A percentile compares a stretch with the other conserved stretches of the same genome.
Evolutionary conservation across 768 basidiomycete species (phyloP).

Genomic region (Candolleomyces eurysporus): DNA sequence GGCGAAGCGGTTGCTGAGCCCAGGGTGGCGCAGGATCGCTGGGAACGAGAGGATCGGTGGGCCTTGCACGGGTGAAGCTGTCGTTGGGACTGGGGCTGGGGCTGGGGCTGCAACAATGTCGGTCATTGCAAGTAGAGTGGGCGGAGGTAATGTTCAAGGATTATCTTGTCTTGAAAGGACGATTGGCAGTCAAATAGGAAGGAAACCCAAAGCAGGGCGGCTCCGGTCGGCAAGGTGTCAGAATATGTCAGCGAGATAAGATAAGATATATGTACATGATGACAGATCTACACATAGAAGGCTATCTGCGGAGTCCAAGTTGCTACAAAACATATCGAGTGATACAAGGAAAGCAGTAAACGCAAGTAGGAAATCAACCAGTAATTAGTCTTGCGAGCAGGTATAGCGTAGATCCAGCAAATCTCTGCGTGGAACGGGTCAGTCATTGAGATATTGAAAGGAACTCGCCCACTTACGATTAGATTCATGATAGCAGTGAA

Average conservation of each 20-base stretch:
- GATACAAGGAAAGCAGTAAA: neutral
- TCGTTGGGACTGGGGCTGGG: conserved; percentile 10
- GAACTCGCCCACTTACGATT: conserved; percentile 37
- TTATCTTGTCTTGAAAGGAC: neutral
- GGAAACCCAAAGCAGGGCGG: neutral
- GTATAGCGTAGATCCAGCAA: conserved; percentile 31
- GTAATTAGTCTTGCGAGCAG: conserved; percentile 30
- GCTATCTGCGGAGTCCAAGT: neutral
- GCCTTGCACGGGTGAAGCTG: conserved; percentile 19
- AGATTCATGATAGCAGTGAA: conserved; percentile 80
- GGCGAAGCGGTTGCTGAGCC: conserved; percentile 50
- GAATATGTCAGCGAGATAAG: conserved; percentile 9
- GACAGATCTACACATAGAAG: neutral
- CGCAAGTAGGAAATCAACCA: conserved; percentile 17
- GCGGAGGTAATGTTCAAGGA: neutral
- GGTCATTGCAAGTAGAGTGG: neutral
- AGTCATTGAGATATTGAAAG: neutral
- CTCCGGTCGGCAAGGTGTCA: conserved; percentile 1
- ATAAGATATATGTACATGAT: conserved; percentile 3
- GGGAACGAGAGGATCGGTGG: conserved; percentile 64
- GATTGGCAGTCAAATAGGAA: neutral
- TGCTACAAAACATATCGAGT: neutral
- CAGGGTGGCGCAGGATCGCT: conserved; percentile 60
- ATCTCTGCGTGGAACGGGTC: conserved; percentile 19
- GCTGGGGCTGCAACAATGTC: neutral